Evolutionary conservation across 345 rosid species (phyloP), one percentile per base, ranked within the genome.

Genomic region (Lumnitzera racemosa): DNA sequence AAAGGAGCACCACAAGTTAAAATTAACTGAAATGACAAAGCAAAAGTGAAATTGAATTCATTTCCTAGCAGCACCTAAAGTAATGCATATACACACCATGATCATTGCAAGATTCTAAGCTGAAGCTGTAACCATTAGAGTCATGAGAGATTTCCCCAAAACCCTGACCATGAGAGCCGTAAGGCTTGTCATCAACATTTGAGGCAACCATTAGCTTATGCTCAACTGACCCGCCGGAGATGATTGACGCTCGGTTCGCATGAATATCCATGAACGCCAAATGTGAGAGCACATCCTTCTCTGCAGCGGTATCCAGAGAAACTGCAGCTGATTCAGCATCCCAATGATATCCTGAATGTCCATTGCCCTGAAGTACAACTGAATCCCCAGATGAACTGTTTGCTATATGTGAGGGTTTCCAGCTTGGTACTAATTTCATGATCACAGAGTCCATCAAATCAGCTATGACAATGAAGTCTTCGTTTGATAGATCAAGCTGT

Each of bases 401-500:
- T 41, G 51, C 67, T 63, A 54, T 61, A 27, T 51, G 62, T 55
- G 69, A 62, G 36, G 73, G 66, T 49, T 65, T 66, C 72, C 74
- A 74, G 53, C 69, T 49, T 36, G 80, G 78, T 51, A 64, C 64
- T 2, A 86, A 73, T 70, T 81, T 86, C 61, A 65, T 54, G 56
- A 89, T 73, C 81, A 84, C 69, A 63, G 58, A 68, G 74, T 83
- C 86, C 53, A 83, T 89, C 82, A 89, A 67, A 69, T 83, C 89
- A 57, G 87, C 82, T 68, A 89, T 83, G 58, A 72, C 69, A 56
- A 77, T 27, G 53, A 83, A 82, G 66, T 84, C 82, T 65, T 77
- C 80, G 55, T 78, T 58, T 51, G 82, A 68, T 64, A 89, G 74
- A 70, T 78, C 81, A 41, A 89, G 75, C 54, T 89, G 78, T 64